Evolutionary conservation across 345 rosid genomes (phyloP).

Genomic region (Rhodomyrtus tomentosa): DNA sequence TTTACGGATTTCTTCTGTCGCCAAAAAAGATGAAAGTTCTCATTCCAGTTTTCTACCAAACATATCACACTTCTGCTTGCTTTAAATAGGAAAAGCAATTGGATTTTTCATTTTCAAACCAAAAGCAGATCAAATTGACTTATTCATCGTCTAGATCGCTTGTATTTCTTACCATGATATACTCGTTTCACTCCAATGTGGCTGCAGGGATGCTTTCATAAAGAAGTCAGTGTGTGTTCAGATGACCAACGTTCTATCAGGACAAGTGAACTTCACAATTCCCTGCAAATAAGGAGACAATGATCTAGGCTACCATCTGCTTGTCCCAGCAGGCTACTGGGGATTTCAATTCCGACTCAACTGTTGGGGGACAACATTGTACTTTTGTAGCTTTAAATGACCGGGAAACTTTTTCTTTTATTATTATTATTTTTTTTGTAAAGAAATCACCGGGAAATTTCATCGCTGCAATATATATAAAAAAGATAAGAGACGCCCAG

Average conservation of each 20-base stretch:
- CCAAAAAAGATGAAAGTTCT: not conserved
- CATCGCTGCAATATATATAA: not conserved
- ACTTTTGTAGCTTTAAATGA: not conserved
- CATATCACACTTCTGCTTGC: not conserved
- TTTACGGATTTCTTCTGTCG: not conserved
- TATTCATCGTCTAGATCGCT: not conserved
- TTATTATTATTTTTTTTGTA: too few relatives aligned
- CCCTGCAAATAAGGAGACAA: not conserved
- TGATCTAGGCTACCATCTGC: not conserved
- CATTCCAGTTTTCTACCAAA: not conserved
- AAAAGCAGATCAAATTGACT: not conserved
- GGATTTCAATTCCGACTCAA: not conserved
- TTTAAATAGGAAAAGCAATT: not conserved
- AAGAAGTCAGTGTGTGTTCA: not conserved
- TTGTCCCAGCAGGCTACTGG: not conserved
- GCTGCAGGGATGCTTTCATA: not conserved
- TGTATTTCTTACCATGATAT: not conserved
- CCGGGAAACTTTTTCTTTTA: not conserved
- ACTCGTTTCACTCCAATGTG: not conserved
- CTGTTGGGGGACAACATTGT: not conserved
- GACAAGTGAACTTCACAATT: not conserved
- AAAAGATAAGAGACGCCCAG: not conserved
- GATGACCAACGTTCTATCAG: not conserved
- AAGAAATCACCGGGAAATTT: too few relatives aligned
- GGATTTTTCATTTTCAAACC: not conserved